Evolutionary conservation across 305 asterid species (phyloP), one percentile per base, ranked within the genome.

Genomic region (Rubia balearica): DNA sequence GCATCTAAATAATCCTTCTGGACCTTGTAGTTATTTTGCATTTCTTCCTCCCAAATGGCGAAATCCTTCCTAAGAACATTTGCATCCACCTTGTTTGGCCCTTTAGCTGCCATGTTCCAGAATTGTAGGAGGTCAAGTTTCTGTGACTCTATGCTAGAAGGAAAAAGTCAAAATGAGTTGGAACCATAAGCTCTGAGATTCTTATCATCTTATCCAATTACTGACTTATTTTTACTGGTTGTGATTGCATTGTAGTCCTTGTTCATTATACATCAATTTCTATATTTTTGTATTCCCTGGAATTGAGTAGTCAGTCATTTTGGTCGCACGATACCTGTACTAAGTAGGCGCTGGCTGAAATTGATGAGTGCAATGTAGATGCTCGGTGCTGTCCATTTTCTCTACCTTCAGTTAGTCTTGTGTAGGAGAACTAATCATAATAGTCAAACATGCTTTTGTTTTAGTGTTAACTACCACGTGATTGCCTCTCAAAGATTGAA

Each of bases 1-100:
- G 45, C 22, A 49, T 70, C 5, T 56, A 30, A 22, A 61, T n/a
- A 46, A 41, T 51, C 55, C 27, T 73, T 65, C 11, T 66, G 24
- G 27, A 36, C 27, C 14, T 63, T 63, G 17, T 63, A 63, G 33
- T 27, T 53, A 16, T 41, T 61, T 40, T 10, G 42, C 17, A 56
- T 12, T 59, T 16, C 12, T 33, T 40, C 8, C 3, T 17, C 24
- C n/a, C 11, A n/a, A 6, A 53, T 53, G 24, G 11, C 42, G 9
- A 8, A 17, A 3, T 19, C 11, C 22, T 3, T 46, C 19, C 17
- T 16, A 41, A 24, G 33, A n/a, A 38, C n/a, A 17, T 33, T 10
- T 12, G 6, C 57, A 9, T 72, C 2, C n/a, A 21, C 55, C 30
- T 13, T 17, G 7, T 6, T 69, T 14, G 21, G 17, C 17, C 56